Conservation (phyloP, 371 early-diverging fungal genomes). For the Mucor saturninus region DNA sequence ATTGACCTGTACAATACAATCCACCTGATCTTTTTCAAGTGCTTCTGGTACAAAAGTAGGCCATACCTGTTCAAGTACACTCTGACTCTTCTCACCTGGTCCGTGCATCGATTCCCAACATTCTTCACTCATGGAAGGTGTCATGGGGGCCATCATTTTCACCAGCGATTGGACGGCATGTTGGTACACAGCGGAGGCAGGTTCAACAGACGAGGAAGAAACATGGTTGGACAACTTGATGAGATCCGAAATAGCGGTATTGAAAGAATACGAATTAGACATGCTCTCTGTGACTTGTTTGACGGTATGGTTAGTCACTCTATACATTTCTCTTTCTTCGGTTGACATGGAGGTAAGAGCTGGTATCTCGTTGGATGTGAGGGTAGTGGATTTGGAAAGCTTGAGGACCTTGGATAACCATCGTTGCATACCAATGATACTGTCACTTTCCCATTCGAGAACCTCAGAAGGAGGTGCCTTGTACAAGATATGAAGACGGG, state of each 20-base stretch:
- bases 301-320: conserved; percentile 45
- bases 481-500: conserved; percentile 86
- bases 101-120: conserved; percentile 61
- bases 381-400: conserved; percentile 23
- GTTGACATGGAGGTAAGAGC: conserved; percentile 47
- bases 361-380: not conserved
- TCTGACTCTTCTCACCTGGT: conserved; percentile 4
- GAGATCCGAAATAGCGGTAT: conserved; percentile 81
- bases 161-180: conserved; percentile 65
- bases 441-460: conserved; percentile 89
- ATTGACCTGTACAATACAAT: conserved; percentile 72
- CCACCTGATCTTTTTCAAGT: conserved; percentile 53
- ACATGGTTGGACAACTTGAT: conserved; percentile 83
- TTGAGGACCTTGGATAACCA: conserved; percentile 71
- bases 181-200: conserved; percentile 55
- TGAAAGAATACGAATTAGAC: conserved; percentile 67
- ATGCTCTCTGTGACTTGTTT: conserved; percentile 70
- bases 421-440: conserved; percentile 91
- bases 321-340: conserved; percentile 64
- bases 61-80: conserved; percentile 70
- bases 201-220: conserved; percentile 8
- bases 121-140: conserved; percentile 78
- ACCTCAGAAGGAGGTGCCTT: conserved; percentile 92
- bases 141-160: conserved; percentile 79
- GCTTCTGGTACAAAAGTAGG: conserved; percentile 62